Base-by-base conservation (phyloP, 768 basidiomycete genomes). In the Trametes elegans region DNA sequence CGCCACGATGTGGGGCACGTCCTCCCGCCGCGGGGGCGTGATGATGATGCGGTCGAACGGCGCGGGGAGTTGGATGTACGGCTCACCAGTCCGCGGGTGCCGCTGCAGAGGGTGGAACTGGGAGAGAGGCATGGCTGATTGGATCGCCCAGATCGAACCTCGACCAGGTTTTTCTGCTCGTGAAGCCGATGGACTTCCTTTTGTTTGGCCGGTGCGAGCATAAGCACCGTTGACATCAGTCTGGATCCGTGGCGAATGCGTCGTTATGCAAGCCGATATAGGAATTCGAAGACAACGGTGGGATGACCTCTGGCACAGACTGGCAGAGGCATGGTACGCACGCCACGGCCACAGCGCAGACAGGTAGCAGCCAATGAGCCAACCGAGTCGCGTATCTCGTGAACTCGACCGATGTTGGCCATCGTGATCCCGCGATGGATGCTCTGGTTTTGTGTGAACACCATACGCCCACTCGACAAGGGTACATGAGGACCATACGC, bases 41-140 rank as follows among this genome's bases (percentile, higher is more conserved):
- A 87, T 57, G 49, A 86, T 78, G 60, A 86, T 78, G 52, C 71
- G 71, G 39, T 80, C 73, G 53, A 74, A 73, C 43, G 82, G 82
- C 26, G 67, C 55, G 4, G 75, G 70, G 13, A 87, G 73, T 11
- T 76, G 78, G 14, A 87, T 73, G 68, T 80, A 86, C 1, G 77
- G 77, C 59, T 85, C 82, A 42, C 74, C 74, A 4, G 62, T 63
- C 11, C 29, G 24, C 7, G 55, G 46, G 28, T 66, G 60, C 23
- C 58, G 55, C 21, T 51, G 57, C 11, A 80, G 72, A 0, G 79
- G 78, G 40, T 69, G 64, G 39, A 70, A 49, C 28, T 71, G 73
- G 18, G 53, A 60, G 40, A 50, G 54, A 32, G 44, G 36, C 61
- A 63, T 63, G 48, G 36, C 28, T 44, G 51, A 38, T 34, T 3